Evolutionary conservation across 1,284 basidiomycete genomes (phyloP).

Genomic region (Erythrobasidium hasegawianum): DNA sequence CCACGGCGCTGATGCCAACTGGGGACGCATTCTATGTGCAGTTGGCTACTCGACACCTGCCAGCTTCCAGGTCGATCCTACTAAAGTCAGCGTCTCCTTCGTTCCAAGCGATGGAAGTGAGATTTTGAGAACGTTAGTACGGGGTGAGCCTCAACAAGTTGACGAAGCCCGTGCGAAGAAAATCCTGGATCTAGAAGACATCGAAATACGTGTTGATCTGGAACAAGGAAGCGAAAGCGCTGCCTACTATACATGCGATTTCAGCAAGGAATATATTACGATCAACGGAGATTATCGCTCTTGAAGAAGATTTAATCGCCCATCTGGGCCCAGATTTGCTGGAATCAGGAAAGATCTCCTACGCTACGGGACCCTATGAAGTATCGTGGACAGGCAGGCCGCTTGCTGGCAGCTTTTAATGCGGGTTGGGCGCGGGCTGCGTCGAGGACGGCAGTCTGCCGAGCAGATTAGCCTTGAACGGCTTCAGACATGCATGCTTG

Average conservation of each 20-base stretch:
- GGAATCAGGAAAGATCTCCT: too few relatives aligned
- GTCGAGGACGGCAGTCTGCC: too few relatives aligned
- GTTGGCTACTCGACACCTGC: constrained; percentile 66
- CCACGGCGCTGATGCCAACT: constrained; percentile 95
- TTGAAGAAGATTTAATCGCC: too few relatives aligned
- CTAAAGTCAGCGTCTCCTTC: constrained; percentile 80
- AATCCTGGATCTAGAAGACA: constrained; percentile 78
- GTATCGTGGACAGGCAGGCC: too few relatives aligned
- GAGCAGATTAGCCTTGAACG: too few relatives aligned
- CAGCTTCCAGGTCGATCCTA: constrained; percentile 66
- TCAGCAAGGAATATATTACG: constrained; percentile 35
- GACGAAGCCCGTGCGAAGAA: constrained; percentile 81
- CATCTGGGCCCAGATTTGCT: too few relatives aligned
- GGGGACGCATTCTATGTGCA: constrained; percentile 90
- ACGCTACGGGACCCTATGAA: too few relatives aligned
- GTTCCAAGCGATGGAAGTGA: constrained; percentile 58
- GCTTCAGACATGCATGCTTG: too few relatives aligned
- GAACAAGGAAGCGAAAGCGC: constrained; percentile 67
- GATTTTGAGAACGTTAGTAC: constrained; percentile 67
- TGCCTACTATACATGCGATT: constrained; percentile 55
- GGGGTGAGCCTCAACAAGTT: constrained; percentile 83
- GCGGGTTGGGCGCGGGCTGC: too few relatives aligned
- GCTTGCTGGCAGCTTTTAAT: too few relatives aligned
- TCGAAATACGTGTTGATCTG: constrained; percentile 79
- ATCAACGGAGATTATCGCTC: constrained; percentile 37